Conservation (phyloP, 306 rosid species). For the Erythrophleum fordii region DNA sequence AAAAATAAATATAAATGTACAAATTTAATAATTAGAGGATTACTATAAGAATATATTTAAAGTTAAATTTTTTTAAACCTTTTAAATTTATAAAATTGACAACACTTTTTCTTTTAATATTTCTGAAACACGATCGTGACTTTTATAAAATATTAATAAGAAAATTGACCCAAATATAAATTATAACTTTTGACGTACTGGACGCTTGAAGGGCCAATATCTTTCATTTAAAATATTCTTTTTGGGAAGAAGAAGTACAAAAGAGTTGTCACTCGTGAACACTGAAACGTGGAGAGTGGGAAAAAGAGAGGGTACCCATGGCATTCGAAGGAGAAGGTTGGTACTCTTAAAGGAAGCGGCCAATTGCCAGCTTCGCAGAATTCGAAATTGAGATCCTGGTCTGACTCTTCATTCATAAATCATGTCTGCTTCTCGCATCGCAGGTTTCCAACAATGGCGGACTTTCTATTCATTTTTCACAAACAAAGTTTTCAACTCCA, state of each 20-base stretch:
- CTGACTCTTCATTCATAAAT: not conserved
- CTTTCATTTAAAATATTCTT: no score
- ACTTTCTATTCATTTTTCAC: not conserved
- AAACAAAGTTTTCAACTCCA: not conserved
- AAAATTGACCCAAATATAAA: not conserved
- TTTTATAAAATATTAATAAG: not conserved
- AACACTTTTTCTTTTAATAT: no score
- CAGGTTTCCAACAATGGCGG: conserved; percentile 11
- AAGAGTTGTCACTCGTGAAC: no score
- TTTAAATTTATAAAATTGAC: no score
- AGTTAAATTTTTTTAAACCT: no score
- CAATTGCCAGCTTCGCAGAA: not conserved
- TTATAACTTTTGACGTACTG: not conserved
- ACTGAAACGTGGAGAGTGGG: no score
- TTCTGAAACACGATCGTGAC: not conserved
- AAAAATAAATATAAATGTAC: no score
- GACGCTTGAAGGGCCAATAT: not conserved
- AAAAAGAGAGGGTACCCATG: not conserved
- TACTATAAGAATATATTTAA: no score
- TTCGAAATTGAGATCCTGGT: not conserved
- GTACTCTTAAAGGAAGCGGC: not conserved
- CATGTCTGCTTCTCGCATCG: not conserved
- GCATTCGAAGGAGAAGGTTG: not conserved
- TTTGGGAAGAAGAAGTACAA: no score
- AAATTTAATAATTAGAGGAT: no score